phyloP scores from a whole-genome alignment of 768 basidiomycete genomes.

The Macrolepiota albuminosa region DNA sequence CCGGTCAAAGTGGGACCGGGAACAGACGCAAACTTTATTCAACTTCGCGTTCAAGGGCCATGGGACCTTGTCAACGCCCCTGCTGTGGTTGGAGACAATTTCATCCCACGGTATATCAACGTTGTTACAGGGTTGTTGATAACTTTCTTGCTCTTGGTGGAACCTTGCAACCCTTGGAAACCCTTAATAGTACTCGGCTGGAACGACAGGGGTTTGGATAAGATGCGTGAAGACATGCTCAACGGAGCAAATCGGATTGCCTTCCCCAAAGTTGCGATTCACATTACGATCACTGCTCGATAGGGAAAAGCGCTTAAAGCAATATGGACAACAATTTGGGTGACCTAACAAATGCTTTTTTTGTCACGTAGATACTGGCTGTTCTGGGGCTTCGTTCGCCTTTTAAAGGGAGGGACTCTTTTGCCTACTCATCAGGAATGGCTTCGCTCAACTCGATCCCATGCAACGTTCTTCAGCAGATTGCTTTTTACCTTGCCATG shows the following conservation, averaged over 20 bases:
- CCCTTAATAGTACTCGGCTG: not conserved
- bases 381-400: not conserved
- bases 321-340: not conserved
- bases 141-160: not conserved
- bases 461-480: conserved; percentile 50
- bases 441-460: conserved; percentile 47
- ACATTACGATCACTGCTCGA: not conserved
- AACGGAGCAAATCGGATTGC: not conserved
- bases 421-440: conserved; percentile 27
- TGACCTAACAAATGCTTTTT: conserved; percentile 4
- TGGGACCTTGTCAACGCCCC: not conserved
- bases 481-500: conserved; percentile 44
- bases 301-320: not conserved
- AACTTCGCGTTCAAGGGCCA: not conserved
- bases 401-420: conserved; percentile 2
- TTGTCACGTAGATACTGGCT: not conserved
- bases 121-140: conserved; percentile 1
- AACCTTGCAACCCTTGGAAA: not conserved
- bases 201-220: not conserved
- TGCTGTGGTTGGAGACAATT: not conserved
- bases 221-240: not conserved
- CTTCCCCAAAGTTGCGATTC: not conserved
- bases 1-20: not conserved
- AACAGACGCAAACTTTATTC: not conserved
- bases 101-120: not conserved